phyloP scores from a whole-genome alignment of 2,329 filamentous ascomycete species.

The Fusarium nodosum region DNA sequence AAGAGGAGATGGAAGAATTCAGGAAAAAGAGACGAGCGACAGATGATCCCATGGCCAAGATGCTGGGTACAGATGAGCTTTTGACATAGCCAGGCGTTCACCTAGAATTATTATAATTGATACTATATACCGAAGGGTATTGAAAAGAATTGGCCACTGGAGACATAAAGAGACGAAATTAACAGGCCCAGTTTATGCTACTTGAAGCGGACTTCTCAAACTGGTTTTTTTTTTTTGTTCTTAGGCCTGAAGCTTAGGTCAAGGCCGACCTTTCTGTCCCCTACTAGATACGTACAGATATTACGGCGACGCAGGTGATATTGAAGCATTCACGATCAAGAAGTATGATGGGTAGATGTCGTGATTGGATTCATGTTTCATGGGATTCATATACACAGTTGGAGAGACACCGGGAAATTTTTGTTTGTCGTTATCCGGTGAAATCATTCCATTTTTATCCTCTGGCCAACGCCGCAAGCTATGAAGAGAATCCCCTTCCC shows the following conservation, averaged over 20 bases:
- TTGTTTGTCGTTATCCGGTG: conserved; percentile 49
- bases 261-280: too few species aligned
- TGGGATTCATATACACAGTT: conserved; percentile 48
- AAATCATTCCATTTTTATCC: conserved; percentile 63
- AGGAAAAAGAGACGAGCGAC: conserved; percentile 79
- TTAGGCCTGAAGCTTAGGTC: too few species aligned
- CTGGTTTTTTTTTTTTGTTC: too few species aligned
- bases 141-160: too few species aligned
- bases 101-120: neutral
- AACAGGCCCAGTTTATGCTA: too few species aligned
- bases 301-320: neutral
- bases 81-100: conserved; percentile 42
- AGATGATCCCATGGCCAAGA: conserved; percentile 88
- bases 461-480: conserved; percentile 66
- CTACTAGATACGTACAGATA: neutral
- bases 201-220: too few species aligned
- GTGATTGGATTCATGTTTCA: conserved; percentile 43
- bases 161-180: too few species aligned
- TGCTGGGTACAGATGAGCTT: conserved; percentile 78
- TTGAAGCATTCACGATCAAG: conserved; percentile 28
- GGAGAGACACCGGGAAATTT: conserved; percentile 37
- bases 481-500: conserved; percentile 61
- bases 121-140: neutral
- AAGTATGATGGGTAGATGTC: conserved; percentile 8
- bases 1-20: conserved; percentile 90